phyloP scores from a whole-genome alignment of 768 basidiomycete genomes.

The Lactarius sp. region DNA sequence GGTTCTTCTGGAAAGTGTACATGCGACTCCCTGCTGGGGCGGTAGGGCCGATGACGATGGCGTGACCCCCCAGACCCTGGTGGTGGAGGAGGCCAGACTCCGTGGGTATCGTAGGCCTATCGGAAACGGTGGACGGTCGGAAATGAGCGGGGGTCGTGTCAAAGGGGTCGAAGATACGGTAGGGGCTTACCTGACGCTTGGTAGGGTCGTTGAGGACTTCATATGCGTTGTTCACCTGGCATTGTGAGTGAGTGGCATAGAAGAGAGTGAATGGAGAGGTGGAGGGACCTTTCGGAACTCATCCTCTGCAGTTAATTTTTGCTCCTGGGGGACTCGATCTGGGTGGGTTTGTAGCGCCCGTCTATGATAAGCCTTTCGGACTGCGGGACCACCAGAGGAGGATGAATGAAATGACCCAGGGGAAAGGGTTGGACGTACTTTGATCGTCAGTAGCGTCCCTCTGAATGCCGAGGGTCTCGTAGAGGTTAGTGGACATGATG shows the following conservation, averaged over 20 bases:
- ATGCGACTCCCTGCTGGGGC: conserved; percentile 8
- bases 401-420: neutral
- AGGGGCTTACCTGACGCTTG: conserved; percentile 47
- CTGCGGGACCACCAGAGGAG: conserved; percentile 33
- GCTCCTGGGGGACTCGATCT: conserved; percentile 56
- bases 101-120: conserved; percentile 64
- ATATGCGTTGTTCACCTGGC: conserved; percentile 71
- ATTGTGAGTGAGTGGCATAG: conserved; percentile 14
- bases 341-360: conserved; percentile 72
- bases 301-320: conserved; percentile 61
- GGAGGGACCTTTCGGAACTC: conserved; percentile 43
- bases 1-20: conserved; percentile 9
- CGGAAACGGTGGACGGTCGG: neutral
- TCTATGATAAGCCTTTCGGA: conserved; percentile 74
- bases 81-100: conserved; percentile 66
- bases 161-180: neutral
- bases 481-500: conserved; percentile 54
- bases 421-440: conserved; percentile 41
- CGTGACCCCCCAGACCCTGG: conserved; percentile 16
- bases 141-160: neutral
- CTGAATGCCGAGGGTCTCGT: conserved; percentile 55
- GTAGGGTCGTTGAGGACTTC: conserved; percentile 62
- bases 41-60: conserved; percentile 13
- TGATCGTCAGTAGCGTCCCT: conserved; percentile 56
- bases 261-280: neutral